Base-by-base conservation (phyloP, 805 yeast genomes). In the Candida jianshihensis region DNA sequence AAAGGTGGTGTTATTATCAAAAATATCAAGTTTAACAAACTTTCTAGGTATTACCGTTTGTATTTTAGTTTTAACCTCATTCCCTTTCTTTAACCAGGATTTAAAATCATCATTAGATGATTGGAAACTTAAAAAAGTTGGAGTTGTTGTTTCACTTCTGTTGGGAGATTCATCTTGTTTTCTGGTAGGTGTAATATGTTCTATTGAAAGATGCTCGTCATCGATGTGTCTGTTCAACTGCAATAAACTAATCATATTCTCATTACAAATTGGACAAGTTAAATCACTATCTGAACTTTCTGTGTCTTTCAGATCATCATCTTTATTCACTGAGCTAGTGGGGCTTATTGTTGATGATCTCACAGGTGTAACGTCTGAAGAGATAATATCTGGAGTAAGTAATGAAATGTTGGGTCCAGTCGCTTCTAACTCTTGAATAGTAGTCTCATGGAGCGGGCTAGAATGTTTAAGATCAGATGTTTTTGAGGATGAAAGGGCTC, bases 171-270 rank as follows among this genome's bases (percentile, higher is more conserved):
- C n/a, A n/a, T n/a, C n/a, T n/a, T n/a, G n/a, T n/a, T n/a, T n/a
- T n/a, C n/a, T n/a, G n/a, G n/a, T n/a, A n/a, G n/a, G n/a, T n/a
- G n/a, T n/a, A n/a, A n/a, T n/a, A n/a, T n/a, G n/a, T n/a, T n/a
- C n/a, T n/a, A n/a, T n/a, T n/a, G 13, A 11, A 1, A 64, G 59
- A 53, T 86, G 96, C 8, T 58, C 71, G 39, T 72, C 81, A 53
- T 87, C 95, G 19, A 86, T 57, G 56, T 86, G 96, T 30, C 66
- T 64, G 53, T 83, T 83, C 38, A 85, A 61, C 41, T 73, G 80
- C 13, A 46, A 34, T 27, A 79, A 54, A 6, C 71, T 67, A 6
- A 73, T 57, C 79, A 81, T 76, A 2, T 56, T 33, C 39, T 76
- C 81, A 12, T 63, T 57, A 51, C 95, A 86, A 1, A 86, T 78